phyloP scores from a whole-genome alignment of 2,329 filamentous ascomycete genomes.

The Chalaropsis thielavioides region DNA sequence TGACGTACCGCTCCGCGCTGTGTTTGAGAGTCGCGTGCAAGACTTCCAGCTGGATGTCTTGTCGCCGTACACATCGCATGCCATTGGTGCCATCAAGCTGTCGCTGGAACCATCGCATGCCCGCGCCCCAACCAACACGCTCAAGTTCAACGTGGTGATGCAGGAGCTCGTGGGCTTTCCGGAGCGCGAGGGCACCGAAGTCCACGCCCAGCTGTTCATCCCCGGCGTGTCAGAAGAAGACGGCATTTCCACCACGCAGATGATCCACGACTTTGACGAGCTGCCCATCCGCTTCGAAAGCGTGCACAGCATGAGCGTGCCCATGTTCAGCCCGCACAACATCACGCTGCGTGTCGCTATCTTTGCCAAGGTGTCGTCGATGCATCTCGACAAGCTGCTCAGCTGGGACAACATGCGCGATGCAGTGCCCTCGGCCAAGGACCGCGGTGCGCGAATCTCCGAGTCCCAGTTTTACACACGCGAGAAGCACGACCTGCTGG shows the following conservation, averaged over 20 bases:
- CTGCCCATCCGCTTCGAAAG: conserved; percentile 87
- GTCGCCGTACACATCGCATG: conserved; percentile 82
- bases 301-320: conserved; percentile 94
- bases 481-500: conserved; percentile 86
- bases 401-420: conserved; percentile 99
- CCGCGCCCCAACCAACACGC: conserved; percentile 74
- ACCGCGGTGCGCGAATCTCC: conserved; percentile 52
- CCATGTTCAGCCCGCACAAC: conserved; percentile 53
- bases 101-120: conserved; percentile 89
- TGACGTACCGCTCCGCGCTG: conserved; percentile 79
- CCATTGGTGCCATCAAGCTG: conserved; percentile 78
- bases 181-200: conserved; percentile 85
- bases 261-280: conserved; percentile 89
- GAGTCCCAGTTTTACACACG: conserved; percentile 89
- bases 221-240: conserved; percentile 80
- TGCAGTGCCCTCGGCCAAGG: conserved; percentile 39
- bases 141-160: conserved; percentile 99
- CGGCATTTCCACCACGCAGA: conserved; percentile 85
- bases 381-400: conserved; percentile 91
- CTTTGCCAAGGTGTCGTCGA: conserved; percentile 77
- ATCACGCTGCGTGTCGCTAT: conserved; percentile 74
- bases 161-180: conserved; percentile 89
- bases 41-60: conserved; percentile 84
- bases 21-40: conserved; percentile 88
- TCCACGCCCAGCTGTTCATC: conserved; percentile 94